Percentiles rank a stretch among this genome's conserved stretches.
Evolutionary conservation across 2,329 filamentous ascomycete genomes (phyloP).

Genomic region (Septoria petroselini): DNA sequence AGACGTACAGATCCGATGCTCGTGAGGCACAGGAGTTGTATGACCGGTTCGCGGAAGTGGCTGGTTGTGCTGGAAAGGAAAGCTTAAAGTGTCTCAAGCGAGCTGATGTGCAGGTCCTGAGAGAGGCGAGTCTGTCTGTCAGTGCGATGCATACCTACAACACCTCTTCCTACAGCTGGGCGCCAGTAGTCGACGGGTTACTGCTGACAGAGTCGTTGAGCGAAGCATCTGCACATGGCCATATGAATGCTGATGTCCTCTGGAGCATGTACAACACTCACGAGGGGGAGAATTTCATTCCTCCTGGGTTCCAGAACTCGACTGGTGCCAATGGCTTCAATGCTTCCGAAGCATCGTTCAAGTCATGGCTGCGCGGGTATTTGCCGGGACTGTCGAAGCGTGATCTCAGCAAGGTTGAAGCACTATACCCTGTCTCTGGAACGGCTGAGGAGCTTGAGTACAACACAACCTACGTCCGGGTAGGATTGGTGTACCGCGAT

Average conservation of each 20-base stretch:
- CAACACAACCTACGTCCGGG: slow-evolving; percentile 52
- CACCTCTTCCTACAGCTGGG: slow-evolving; percentile 58
- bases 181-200: slow-evolving; percentile 56
- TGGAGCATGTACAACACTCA: slow-evolving; percentile 61
- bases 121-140: slow-evolving; percentile 53
- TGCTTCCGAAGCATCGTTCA: slow-evolving; percentile 50
- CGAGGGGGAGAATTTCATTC: slow-evolving; percentile 62
- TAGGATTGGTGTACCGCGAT: slow-evolving; percentile 58
- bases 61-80: slow-evolving; percentile 49
- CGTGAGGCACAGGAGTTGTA: slow-evolving; percentile 54
- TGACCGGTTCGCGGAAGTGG: slow-evolving; percentile 45
- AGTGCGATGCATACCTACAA: slow-evolving; percentile 52
- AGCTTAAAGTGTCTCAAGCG: slow-evolving; percentile 56
- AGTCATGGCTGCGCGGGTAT: slow-evolving; percentile 54
- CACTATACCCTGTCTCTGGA: slow-evolving; percentile 50
- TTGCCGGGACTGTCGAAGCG: slow-evolving; percentile 47
- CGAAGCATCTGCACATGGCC: slow-evolving; percentile 39
- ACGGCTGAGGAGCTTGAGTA: slow-evolving; percentile 51
- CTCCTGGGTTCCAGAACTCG: slow-evolving; percentile 45
- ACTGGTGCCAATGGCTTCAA: slow-evolving; percentile 46
- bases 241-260: slow-evolving; percentile 48
- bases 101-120: slow-evolving; percentile 54
- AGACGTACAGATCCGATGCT: slow-evolving; percentile 54
- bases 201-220: slow-evolving; percentile 53
- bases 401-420: slow-evolving; percentile 43